These are phyloP conservation scores for Euptelea pleiosperma DNA, from an alignment of 164 flowering plant genomes.

Conservation along the genomic window DNA sequence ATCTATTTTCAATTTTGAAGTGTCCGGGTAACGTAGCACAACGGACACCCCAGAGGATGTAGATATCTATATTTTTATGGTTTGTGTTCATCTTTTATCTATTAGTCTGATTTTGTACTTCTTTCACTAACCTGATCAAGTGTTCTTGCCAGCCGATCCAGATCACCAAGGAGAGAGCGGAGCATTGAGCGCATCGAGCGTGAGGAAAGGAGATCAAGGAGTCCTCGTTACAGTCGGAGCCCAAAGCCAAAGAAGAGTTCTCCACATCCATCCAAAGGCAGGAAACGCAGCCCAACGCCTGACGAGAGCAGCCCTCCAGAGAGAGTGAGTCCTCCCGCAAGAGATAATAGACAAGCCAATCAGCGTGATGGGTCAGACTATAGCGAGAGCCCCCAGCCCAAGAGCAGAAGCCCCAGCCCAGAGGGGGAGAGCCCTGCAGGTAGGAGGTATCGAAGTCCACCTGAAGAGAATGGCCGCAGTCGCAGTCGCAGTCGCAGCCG, in stretches of 20 bases:
- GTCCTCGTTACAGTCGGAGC: conserved; percentile 51
- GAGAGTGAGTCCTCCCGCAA: conserved; percentile 43
- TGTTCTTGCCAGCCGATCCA: conserved; percentile 53
- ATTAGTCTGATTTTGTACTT: neutral
- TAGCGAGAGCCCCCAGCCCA: conserved; percentile 50
- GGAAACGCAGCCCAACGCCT: conserved; percentile 58
- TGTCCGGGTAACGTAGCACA: no score
- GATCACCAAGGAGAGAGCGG: conserved; percentile 53
- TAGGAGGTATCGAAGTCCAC: conserved; percentile 33
- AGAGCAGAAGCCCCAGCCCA: conserved; percentile 46
- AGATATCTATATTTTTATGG: no score
- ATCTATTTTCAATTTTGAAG: no score
- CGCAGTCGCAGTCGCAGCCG: conserved; percentile 34
- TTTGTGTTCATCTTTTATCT: no score
- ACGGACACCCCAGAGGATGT: no score
- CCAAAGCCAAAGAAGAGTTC: conserved; percentile 43
- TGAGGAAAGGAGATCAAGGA: conserved; percentile 51
- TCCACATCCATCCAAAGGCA: conserved; percentile 51
- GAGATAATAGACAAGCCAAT: conserved; percentile 24
- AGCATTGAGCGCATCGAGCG: conserved; percentile 41
- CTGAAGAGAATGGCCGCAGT: conserved; percentile 41
- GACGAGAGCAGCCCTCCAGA: conserved; percentile 42
- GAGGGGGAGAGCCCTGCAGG: conserved; percentile 24
- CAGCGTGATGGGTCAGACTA: conserved; percentile 48
- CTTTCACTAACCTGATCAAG: no score